These are phyloP conservation scores for Ogataea haglerorum DNA, from an alignment of 805 yeast genomes.

Conservation along the genomic window DNA sequence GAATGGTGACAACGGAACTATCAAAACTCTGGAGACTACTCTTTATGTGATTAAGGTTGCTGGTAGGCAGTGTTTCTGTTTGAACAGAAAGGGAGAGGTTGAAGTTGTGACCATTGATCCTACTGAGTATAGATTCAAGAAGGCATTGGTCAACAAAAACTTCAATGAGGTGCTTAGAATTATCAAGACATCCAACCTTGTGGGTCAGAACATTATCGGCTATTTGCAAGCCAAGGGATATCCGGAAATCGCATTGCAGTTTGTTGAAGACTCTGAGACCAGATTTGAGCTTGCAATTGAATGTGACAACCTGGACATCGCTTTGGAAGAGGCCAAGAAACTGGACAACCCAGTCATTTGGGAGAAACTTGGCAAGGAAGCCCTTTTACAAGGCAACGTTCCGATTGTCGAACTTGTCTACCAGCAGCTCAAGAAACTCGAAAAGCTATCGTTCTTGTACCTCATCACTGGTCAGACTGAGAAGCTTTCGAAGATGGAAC, in stretches of 20 bases:
- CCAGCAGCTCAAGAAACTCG: conserved; percentile 83
- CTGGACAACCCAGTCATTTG: conserved; percentile 68
- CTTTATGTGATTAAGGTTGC: conserved; percentile 72
- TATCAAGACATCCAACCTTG: conserved; percentile 83
- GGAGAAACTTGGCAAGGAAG: conserved; percentile 82
- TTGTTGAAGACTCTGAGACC: conserved; percentile 94
- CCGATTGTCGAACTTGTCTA: conserved; percentile 81
- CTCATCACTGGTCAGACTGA: conserved; percentile 75
- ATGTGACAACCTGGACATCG: conserved; percentile 83
- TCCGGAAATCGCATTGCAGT: conserved; percentile 96
- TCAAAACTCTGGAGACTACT: conserved; percentile 87
- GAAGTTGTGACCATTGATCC: conserved; percentile 83
- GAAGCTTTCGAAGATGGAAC: conserved; percentile 78
- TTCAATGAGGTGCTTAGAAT: conserved; percentile 89
- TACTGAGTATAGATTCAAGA: conserved; percentile 94
- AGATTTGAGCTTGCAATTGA: conserved; percentile 94
- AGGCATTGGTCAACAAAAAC: conserved; percentile 84
- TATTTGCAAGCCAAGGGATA: conserved; percentile 92
- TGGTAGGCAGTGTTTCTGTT: conserved; percentile 71
- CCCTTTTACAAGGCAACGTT: conserved; percentile 84
- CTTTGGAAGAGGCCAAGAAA: conserved; percentile 81
- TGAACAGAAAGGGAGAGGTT: conserved; percentile 82
- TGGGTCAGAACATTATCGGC: conserved; percentile 95
- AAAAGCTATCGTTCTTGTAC: conserved; percentile 86
- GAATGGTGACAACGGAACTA: conserved; percentile 94